Evolutionary conservation across 73 alveolate genomes (phyloP), one percentile per base, ranked within the genome.

Genomic region (Stentor coeruleus): DNA sequence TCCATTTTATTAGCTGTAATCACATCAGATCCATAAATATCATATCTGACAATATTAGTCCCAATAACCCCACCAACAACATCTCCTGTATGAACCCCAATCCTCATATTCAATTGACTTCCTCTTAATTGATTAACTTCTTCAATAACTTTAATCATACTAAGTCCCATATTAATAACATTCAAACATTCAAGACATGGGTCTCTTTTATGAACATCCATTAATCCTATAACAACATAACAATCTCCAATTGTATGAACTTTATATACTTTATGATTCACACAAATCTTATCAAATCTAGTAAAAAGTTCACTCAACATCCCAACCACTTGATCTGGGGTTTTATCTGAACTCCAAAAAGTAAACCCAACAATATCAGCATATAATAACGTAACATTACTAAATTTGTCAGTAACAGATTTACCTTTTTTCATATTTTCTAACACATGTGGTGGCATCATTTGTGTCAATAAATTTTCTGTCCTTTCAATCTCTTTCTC

Each of bases 191-290:
- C 99, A 81, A 92, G 93, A 55, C 88, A 92, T 38, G 90, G 93
- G 88, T 96, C 92, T 88, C 99, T 95, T 74, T 92, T 87, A 37
- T 92, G 96, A 74, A 88, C 90, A 3, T 97, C 99, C 35, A 89
- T 94, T 58, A 90, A 90, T 39, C 99, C 99, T 90, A 95, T 81
- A 20, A 97, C 98, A 14, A 97, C 99, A 85, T 97, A 97, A 81
- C 99, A 94, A 86, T 97, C 99, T 4, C 99, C 99, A 3, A 97
- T 97, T 3, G 99, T 97, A 81, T 96, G 98, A 0, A 97, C 97
- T 86, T 97, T 97, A 86, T 92, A 97, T 3, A 97, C 98, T 41
- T 94, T 87, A 57, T 96, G 87, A 31, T 87, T 88, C 35, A 90
- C 94, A 76, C 98, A 93, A 59, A 96, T 95, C 89, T 93, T 93